Evolutionary conservation across 192 early-diverging fungal species (phyloP).

Genomic region (Rhizoclosmatium globosum): DNA sequence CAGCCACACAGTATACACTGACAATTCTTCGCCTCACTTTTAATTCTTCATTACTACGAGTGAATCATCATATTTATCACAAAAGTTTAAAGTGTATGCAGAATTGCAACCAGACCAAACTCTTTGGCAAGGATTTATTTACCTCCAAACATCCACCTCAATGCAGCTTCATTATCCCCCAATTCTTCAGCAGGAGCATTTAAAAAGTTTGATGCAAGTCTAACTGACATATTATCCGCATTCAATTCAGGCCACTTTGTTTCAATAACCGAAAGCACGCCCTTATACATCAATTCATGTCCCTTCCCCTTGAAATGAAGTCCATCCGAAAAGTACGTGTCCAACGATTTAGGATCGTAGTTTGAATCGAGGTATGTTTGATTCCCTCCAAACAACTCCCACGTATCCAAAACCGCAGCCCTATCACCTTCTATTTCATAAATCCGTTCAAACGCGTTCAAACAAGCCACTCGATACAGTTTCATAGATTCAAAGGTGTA

Average conservation of each 20-base stretch:
- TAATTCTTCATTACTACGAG: too few species aligned
- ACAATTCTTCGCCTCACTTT: too few species aligned
- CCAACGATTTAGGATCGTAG: not conserved
- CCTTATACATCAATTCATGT: not conserved
- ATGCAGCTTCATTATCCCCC: not conserved
- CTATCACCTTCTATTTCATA: not conserved
- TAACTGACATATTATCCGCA: not conserved
- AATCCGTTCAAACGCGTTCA: slow-evolving; percentile 13
- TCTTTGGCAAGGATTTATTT: too few species aligned
- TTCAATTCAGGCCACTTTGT: not conserved
- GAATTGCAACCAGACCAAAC: too few species aligned
- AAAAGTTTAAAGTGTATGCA: too few species aligned
- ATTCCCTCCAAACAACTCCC: slow-evolving; percentile 12
- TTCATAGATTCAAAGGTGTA: not conserved
- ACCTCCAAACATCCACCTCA: not conserved
- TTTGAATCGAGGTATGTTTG: slow-evolving; percentile 21
- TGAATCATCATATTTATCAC: too few species aligned
- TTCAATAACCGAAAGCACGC: not conserved
- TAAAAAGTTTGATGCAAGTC: not conserved
- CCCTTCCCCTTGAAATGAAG: not conserved
- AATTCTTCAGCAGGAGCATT: not conserved
- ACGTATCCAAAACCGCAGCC: slow-evolving; percentile 33
- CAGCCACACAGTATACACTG: too few species aligned
- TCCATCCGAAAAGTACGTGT: slow-evolving; percentile 12
- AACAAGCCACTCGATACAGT: slow-evolving; percentile 35